Evolutionary conservation across 2,329 filamentous ascomycete species (phyloP).

Genomic region (Hysterium pulicare): DNA sequence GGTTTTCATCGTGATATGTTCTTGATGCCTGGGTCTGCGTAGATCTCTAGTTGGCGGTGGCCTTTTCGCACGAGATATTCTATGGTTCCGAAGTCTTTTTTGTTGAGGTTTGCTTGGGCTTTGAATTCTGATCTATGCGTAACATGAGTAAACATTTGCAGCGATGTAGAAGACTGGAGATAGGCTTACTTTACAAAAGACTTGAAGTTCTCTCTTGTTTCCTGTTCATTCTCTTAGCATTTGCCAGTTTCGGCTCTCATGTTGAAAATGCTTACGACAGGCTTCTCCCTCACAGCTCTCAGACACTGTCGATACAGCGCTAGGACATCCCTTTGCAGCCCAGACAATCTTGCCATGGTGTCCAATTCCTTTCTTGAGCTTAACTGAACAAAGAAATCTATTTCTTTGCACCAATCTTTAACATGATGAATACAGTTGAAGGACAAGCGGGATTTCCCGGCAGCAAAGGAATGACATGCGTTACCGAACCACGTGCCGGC

Average conservation of each 20-base stretch:
- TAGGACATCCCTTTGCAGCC: conserved; percentile 86
- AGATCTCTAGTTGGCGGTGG: conserved; percentile 74
- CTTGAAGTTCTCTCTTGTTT: conserved; percentile 59
- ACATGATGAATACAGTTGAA: no score
- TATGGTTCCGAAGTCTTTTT: conserved; percentile 81
- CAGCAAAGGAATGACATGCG: no score
- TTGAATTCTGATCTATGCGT: conserved; percentile 67
- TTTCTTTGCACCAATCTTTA: no score
- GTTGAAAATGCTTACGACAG: conserved; percentile 57
- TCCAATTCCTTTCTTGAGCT: no score
- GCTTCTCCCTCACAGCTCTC: conserved; percentile 77
- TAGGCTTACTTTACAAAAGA: conserved; percentile 60
- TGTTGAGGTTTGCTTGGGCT: conserved; percentile 65
- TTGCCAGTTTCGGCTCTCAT: no score
- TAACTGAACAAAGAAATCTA: no score
- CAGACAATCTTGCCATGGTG: conserved; percentile 60
- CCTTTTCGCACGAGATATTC: conserved; percentile 84
- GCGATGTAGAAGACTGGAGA: no score
- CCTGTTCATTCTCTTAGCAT: conserved; percentile 45
- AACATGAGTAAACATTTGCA: no score
- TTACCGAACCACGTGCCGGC: no score
- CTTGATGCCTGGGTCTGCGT: conserved; percentile 75
- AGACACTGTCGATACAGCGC: conserved; percentile 83
- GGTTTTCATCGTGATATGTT: conserved; percentile 52
- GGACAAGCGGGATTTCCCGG: no score